Conservation (phyloP, 495 filamentous ascomycete species). For the Hypoxylon perforatum region DNA sequence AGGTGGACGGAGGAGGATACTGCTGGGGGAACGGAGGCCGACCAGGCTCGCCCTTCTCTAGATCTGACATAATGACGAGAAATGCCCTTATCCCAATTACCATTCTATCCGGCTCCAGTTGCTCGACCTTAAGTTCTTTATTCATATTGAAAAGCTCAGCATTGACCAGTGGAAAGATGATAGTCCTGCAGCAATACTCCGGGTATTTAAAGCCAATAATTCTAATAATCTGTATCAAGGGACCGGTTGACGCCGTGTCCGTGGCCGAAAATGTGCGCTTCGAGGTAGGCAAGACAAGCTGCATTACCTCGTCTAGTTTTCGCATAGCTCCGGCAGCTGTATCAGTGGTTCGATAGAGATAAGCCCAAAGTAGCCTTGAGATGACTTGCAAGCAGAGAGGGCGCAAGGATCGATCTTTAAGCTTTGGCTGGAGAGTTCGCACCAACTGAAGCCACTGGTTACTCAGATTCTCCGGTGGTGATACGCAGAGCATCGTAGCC, state of each 20-base stretch:
- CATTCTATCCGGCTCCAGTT: constrained; percentile 95
- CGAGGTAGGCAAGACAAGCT: constrained; percentile 79
- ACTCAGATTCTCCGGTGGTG: constrained; percentile 82
- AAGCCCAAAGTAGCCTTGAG: constrained; percentile 95
- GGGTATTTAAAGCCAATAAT: constrained; percentile 95
- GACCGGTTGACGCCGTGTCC: constrained; percentile 84
- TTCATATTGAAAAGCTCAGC: constrained; percentile 84
- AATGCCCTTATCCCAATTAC: constrained; percentile 96
- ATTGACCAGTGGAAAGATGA: constrained; percentile 95
- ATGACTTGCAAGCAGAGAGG: constrained; percentile 88
- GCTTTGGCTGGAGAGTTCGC: constrained; percentile 74
- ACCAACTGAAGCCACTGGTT: constrained; percentile 87
- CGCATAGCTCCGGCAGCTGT: constrained; percentile 70
- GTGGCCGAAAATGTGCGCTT: constrained; percentile 81
- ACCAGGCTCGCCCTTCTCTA: constrained; percentile 85
- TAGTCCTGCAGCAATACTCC: constrained; percentile 88
- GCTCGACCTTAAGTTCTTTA: constrained; percentile 86
- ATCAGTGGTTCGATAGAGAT: constrained; percentile 86
- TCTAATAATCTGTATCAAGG: constrained; percentile 89
- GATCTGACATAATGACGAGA: constrained; percentile 88
- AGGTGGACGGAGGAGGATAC: constrained; percentile 54
- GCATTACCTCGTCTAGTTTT: constrained; percentile 88
- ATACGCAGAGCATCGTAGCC: constrained; percentile 86
- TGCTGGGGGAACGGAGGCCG: constrained; percentile 83
- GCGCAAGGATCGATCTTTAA: constrained; percentile 84